These are phyloP conservation scores for Colletotrichum echinochloae DNA, from an alignment of 2,329 filamentous ascomycete species.

Conservation along the genomic window DNA sequence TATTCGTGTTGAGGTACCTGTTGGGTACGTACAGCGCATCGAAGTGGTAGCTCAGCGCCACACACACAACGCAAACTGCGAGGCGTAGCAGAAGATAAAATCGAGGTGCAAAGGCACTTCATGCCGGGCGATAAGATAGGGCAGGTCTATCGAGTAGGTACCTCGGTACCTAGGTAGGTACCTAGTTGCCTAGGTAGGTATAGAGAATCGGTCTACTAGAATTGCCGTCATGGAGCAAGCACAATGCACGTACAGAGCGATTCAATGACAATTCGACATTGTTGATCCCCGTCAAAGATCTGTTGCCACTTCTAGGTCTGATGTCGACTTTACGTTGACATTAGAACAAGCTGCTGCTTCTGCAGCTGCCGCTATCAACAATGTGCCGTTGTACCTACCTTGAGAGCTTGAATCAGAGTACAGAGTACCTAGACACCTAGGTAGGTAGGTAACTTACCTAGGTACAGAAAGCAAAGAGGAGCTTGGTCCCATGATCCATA, in stretches of 20 bases:
- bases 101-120: constrained; percentile 24
- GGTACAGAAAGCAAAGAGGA: constrained; percentile 26
- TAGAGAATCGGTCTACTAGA: constrained; percentile 18
- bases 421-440: too few relatives aligned
- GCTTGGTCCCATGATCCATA: constrained; percentile 32
- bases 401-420: neutral
- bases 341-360: constrained; percentile 13
- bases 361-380: constrained; percentile 14
- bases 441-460: too few relatives aligned
- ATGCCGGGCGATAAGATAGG: constrained; percentile 29
- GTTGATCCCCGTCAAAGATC: neutral
- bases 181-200: too few relatives aligned
- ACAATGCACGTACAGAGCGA: constrained; percentile 1
- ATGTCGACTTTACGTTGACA: neutral
- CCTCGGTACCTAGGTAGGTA: too few relatives aligned
- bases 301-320: neutral
- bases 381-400: constrained; percentile 15
- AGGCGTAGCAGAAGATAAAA: constrained; percentile 24
- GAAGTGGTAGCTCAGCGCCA: neutral
- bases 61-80: neutral
- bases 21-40: constrained; percentile 8
- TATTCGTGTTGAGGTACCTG: constrained; percentile 31
- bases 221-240: constrained; percentile 11
- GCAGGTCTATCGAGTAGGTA: neutral
- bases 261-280: neutral